Evolutionary conservation across 352 stramenopile species (phyloP).

Genomic region (Hyaloperonospora brassicae): DNA sequence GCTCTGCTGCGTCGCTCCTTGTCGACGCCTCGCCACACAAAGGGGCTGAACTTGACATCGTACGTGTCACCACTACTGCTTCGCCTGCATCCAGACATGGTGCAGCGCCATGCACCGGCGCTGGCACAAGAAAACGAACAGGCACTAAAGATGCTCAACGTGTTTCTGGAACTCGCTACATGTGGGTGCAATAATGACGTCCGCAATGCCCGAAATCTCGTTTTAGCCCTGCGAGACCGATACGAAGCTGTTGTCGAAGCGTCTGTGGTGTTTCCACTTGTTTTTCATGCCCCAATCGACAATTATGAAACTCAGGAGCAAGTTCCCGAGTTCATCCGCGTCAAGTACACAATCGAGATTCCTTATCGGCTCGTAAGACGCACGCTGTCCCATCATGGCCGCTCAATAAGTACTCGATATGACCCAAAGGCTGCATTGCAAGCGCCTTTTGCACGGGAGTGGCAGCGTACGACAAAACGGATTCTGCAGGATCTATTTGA

Average conservation of each 20-base stretch:
- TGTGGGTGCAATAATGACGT: constrained; percentile 67
- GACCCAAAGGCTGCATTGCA: constrained; percentile 31
- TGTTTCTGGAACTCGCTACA: constrained; percentile 57
- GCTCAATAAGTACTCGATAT: constrained; percentile 10
- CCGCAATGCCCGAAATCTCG: constrained; percentile 42
- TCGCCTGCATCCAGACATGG: constrained; percentile 57
- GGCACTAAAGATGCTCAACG: constrained; percentile 73
- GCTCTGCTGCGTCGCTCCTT: constrained; percentile 10
- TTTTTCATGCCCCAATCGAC: constrained; percentile 41
- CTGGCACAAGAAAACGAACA: constrained; percentile 55
- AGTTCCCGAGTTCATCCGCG: constrained; percentile 16
- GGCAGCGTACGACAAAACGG: constrained; percentile 55
- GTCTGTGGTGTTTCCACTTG: constrained; percentile 42
- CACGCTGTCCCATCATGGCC: constrained; percentile 38
- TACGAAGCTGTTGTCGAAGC: constrained; percentile 11
- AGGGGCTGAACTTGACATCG: constrained; percentile 49
- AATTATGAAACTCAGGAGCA: constrained; percentile 10
- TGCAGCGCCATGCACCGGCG: constrained; percentile 37
- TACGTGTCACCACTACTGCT: constrained; percentile 63
- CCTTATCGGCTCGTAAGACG: constrained; percentile 41
- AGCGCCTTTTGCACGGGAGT: constrained; percentile 51
- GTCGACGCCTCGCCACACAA: constrained; percentile 9
- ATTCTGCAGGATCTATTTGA: constrained; percentile 56
- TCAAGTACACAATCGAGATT: constrained; percentile 46
- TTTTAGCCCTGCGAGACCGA: constrained; percentile 27